phyloP scores from a whole-genome alignment of 75 land plant species.

The Ceratopteris richardii region DNA sequence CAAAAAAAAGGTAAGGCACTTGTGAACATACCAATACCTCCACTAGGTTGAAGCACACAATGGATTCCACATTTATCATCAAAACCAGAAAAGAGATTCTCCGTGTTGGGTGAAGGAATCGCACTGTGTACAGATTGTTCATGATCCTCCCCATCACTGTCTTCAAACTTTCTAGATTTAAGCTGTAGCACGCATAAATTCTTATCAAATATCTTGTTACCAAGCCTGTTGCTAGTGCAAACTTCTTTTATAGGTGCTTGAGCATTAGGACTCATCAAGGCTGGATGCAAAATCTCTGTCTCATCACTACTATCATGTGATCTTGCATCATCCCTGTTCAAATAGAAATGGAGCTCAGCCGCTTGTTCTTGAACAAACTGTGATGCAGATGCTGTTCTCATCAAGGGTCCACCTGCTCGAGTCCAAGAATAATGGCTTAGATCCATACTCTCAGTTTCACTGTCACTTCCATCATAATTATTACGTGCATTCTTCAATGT shows the following conservation, averaged over 20 bases:
- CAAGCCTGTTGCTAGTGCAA: neutral
- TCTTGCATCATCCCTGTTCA: neutral
- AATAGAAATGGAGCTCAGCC: neutral
- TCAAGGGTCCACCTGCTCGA: conserved; percentile 89
- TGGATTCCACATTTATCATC: too few relatives aligned
- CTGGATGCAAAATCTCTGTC: neutral
- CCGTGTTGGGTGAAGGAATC: too few relatives aligned
- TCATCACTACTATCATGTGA: conserved; percentile 5
- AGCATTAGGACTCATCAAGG: neutral
- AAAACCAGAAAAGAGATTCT: too few relatives aligned
- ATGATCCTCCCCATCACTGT: neutral
- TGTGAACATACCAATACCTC: too few relatives aligned
- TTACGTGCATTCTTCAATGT: conserved; percentile 28
- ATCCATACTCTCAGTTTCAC: conserved; percentile 82
- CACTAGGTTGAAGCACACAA: too few relatives aligned
- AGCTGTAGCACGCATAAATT: neutral
- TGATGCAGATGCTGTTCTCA: conserved; percentile 92
- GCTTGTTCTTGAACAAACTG: conserved; percentile 41
- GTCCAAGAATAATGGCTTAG: conserved; percentile 66
- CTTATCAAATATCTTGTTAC: neutral
- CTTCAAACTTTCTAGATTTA: neutral
- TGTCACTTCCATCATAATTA: conserved; percentile 85
- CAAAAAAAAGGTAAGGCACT: too few relatives aligned
- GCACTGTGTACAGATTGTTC: neutral
- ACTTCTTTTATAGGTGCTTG: neutral